Conservation (phyloP, 306 rosid genomes). For the Prinsepia uniflora region DNA sequence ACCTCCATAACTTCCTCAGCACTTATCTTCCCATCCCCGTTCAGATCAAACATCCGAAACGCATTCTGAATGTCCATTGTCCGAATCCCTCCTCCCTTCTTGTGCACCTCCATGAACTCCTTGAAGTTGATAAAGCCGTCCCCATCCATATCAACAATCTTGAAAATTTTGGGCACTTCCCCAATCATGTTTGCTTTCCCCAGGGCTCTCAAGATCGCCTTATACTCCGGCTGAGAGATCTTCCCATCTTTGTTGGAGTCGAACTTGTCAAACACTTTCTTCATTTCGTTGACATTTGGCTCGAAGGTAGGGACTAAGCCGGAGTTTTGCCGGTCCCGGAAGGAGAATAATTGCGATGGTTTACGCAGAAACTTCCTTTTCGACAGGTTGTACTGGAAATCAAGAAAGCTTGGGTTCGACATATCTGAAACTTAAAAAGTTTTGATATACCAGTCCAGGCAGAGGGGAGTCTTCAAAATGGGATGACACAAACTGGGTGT, state of each 20-base stretch:
- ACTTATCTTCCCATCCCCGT: conserved; percentile 77
- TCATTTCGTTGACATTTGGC: conserved; percentile 71
- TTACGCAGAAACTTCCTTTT: conserved; percentile 54
- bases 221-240: conserved; percentile 71
- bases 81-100: conserved; percentile 60
- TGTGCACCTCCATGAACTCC: conserved; percentile 72
- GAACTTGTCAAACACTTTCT: conserved; percentile 65
- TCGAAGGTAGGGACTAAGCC: conserved; percentile 33
- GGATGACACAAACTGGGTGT: conserved; percentile 3
- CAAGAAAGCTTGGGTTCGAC: conserved; percentile 55
- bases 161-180: conserved; percentile 65
- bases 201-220: conserved; percentile 47
- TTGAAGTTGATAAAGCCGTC: conserved; percentile 71
- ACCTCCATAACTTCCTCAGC: conserved; percentile 68
- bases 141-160: conserved; percentile 65
- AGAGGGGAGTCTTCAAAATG: not conserved
- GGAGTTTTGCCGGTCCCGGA: conserved; percentile 51
- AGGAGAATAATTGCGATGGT: conserved; percentile 51
- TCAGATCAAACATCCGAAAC: conserved; percentile 55
- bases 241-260: conserved; percentile 74
- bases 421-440: conserved; percentile 31
- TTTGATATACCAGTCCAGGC: not conserved
- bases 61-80: conserved; percentile 58
- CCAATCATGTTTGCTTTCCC: conserved; percentile 44
- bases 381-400: conserved; percentile 67